Evolutionary conservation across 2,329 filamentous ascomycete genomes (phyloP), one percentile per base, ranked within the genome.

Genomic region (Byssothecium circinans): DNA sequence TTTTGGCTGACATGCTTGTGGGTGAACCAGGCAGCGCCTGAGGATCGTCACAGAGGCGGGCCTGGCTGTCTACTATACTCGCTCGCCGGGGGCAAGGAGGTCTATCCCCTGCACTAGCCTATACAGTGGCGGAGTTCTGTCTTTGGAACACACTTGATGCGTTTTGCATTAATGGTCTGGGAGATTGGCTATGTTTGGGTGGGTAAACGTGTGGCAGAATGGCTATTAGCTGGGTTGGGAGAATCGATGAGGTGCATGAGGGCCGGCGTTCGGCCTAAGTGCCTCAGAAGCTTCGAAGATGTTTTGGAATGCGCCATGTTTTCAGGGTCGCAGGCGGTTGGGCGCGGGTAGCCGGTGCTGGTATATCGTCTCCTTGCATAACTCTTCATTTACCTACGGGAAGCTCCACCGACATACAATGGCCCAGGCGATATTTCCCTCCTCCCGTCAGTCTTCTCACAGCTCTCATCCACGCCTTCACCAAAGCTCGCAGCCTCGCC

Each of bases 131-230:
- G 22, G 17, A 32, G 41, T n/a, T 11, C 8, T 17, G 23, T 37
- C 8, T 33, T 27, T 33, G 15, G 25, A 18, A 19, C 27, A 32
- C 29, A 41, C 42, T 30, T 18, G 42, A 39, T 29, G 42, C 34
- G 42, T 39, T 45, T 39, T 23, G 35, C 25, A 27, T 43, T 37
- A 4, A n/a, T 45, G 30, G 29, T 30, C 15, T 22, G 30, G 32
- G 41, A 12, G 27, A 20, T 32, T 32, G 6, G 29, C 11, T 7
- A 11, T 7, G 25, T 14, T 7, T 34, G 7, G 32, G 32, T 15
- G 33, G 4, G 15, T 5, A 18, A 19, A 8, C 7, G 7, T 18
- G 19, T 19, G 33, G 12, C 19, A 15, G 33, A 15, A 5, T 5
- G 29, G 25, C 25, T 32, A n/a, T 32, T 5, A 12, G 29, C 14